Evolutionary conservation across 2,329 filamentous ascomycete genomes (phyloP), one percentile per base, ranked within the genome.

Genomic region (Pestalotiopsis sp.): DNA sequence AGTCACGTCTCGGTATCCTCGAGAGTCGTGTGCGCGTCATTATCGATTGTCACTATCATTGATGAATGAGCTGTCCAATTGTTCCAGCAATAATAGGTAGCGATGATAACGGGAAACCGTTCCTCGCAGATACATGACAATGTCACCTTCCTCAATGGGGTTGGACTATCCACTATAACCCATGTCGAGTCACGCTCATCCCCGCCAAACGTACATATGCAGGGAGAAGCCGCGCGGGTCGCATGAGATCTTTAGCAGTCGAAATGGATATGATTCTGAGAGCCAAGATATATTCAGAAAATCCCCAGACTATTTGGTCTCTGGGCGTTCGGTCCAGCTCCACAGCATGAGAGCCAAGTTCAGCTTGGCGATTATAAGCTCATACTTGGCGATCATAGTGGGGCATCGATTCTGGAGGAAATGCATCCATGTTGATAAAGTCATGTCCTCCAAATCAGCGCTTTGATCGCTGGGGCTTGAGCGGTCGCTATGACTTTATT

Each of bases 81-180:
- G 61, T 64, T 49, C 61, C 61, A 64, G 61, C 61, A 64, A 31
- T 64, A 59, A 25, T 36, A 27, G 20, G 39, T 62, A 52, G 13
- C 61, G 39, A 20, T 64, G 38, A 64, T 23, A 45, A 20, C 13
- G 49, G 31, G 31, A 36, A 36, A 36, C 31, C 31, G 39, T 49
- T 49, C 36, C 38, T 64, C 39, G 59, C n/a, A 38, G 25, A 17
- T 9, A 20, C 12, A n/a, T 62, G 31, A n/a, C 36, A 39, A 23
- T 64, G 61, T 64, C 61, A 64, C 61, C 61, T 64, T 64, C 61
- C 61, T 64, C 14, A 49, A 64, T 49, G 39, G 39, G 61, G 5
- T 25, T 36, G 41, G 41, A 49, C 39, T 23, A 27, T 38, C 36
- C n/a, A 23, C 39, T 25, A 17, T 25, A 49, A 23, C 61, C 61